Percentiles rank a stretch among this genome's conserved stretches.
phyloP scores from a whole-genome alignment of 1,139 yeast species.

The Geotrichum citri-aurantii region DNA sequence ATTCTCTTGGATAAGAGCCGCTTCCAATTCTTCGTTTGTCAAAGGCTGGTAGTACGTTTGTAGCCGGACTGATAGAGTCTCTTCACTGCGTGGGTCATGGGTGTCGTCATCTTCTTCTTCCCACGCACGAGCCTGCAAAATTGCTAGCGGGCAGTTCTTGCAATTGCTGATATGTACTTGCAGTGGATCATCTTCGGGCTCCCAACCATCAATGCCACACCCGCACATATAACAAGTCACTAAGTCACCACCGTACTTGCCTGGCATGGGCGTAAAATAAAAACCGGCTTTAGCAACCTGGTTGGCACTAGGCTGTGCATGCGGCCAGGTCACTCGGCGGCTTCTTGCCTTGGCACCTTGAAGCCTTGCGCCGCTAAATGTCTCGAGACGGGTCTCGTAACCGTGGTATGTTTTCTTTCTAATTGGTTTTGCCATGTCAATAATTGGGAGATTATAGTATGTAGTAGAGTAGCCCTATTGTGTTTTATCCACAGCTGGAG shows the following conservation, averaged over 20 bases:
- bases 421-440: conserved; percentile 7
- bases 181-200: conserved; percentile 35
- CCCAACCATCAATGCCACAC: conserved; percentile 38
- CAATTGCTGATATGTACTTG: conserved; percentile 45
- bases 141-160: conserved; percentile 46
- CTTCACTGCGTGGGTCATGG: conserved; percentile 39
- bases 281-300: conserved; percentile 63
- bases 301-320: conserved; percentile 27
- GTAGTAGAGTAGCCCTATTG: no score
- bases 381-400: conserved; percentile 27
- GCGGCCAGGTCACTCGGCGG: conserved; percentile 32
- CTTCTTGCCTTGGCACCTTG: conserved; percentile 25
- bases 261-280: conserved; percentile 47
- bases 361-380: conserved; percentile 26
- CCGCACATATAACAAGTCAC: conserved; percentile 62
- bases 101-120: conserved; percentile 12
- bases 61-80: conserved; percentile 42
- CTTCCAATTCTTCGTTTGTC: conserved; percentile 13
- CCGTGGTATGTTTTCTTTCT: conserved; percentile 19
- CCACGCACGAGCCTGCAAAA: conserved; percentile 28
- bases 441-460: neutral
- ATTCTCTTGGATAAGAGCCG: conserved; percentile 1
- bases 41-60: conserved; percentile 44
- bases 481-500: neutral
- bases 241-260: conserved; percentile 38